These are phyloP conservation scores for Baeospora myosura DNA, from an alignment of 1,284 basidiomycete species.

Conservation along the genomic window DNA sequence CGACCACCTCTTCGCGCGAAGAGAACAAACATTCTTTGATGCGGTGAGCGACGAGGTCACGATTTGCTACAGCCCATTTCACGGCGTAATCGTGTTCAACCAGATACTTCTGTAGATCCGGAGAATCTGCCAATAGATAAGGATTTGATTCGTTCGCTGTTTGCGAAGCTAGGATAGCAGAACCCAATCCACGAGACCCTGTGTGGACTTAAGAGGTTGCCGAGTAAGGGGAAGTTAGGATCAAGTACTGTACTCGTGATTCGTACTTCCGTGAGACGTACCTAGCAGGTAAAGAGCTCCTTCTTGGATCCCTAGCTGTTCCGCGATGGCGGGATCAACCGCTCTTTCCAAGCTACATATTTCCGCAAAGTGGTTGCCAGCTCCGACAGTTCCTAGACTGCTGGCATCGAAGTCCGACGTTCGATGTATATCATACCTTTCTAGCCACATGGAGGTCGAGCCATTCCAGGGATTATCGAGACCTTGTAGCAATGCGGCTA, in stretches of 20 bases:
- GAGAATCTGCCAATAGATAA: conserved; percentile 22
- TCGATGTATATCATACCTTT: conserved; percentile 22
- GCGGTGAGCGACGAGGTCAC: conserved; percentile 30
- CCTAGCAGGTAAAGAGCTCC: conserved; percentile 26
- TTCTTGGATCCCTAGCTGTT: conserved; percentile 18
- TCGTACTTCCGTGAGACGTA: too few relatives aligned
- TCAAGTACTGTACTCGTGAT: too few relatives aligned
- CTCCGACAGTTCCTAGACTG: conserved; percentile 28
- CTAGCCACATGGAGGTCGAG: conserved; percentile 24
- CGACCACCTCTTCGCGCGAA: conserved; percentile 7
- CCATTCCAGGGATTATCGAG: conserved; percentile 30
- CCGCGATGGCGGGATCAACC: conserved; percentile 20
- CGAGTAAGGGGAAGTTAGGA: too few relatives aligned
- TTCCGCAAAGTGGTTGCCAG: conserved; percentile 33
- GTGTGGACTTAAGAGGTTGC: conserved; percentile 26
- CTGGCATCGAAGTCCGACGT: conserved; percentile 24
- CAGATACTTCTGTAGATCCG: conserved; percentile 23
- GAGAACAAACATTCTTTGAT: conserved; percentile 24
- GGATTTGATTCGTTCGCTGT: conserved; percentile 25
- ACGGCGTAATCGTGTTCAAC: conserved; percentile 29
- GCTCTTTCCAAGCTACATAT: conserved; percentile 26
- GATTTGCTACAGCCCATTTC: conserved; percentile 30
- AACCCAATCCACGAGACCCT: conserved; percentile 29
- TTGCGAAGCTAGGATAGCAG: conserved; percentile 24
- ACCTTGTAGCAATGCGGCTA: conserved; percentile 23